Conservation (phyloP, 2,329 filamentous ascomycete species). For the Juglanconis oblonga region DNA sequence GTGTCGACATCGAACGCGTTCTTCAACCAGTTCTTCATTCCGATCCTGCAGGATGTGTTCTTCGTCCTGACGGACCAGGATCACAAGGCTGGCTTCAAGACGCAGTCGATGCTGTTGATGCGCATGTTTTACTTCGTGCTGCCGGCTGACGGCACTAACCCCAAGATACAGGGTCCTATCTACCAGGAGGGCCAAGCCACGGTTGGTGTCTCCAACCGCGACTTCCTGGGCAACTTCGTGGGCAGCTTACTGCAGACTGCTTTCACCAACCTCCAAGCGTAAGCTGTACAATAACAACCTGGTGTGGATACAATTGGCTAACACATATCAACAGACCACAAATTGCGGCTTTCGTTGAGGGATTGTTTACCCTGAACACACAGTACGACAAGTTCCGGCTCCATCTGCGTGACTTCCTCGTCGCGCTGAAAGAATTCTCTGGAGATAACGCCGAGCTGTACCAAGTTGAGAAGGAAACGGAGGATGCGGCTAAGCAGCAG, state of each 20-base stretch:
- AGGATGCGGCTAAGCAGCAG: constrained; percentile 77
- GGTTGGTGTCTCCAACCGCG: constrained; percentile 79
- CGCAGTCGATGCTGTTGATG: constrained; percentile 88
- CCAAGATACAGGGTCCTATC: constrained; percentile 90
- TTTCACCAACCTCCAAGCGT: constrained; percentile 90
- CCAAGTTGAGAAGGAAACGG: constrained; percentile 91
- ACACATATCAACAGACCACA: constrained; percentile 57
- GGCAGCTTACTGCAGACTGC: constrained; percentile 80
- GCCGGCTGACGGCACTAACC: constrained; percentile 60
- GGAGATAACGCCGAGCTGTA: constrained; percentile 94
- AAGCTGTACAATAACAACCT: constrained; percentile 38
- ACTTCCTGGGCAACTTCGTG: constrained; percentile 88
- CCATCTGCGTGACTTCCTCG: constrained; percentile 92
- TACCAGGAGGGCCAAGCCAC: constrained; percentile 82
- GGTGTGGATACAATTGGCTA: neutral
- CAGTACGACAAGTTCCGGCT: constrained; percentile 94
- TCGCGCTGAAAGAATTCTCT: constrained; percentile 93
- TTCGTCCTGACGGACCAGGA: constrained; percentile 97
- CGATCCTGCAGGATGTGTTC: constrained; percentile 95
- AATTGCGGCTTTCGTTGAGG: constrained; percentile 86
- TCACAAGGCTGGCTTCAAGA: constrained; percentile 99
- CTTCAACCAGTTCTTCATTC: constrained; percentile 96
- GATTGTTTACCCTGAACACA: constrained; percentile 82
- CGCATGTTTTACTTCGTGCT: constrained; percentile 97
- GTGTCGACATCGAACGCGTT: constrained; percentile 83